Conservation (phyloP, 257 asterid species). For the Solanum habrochaites region DNA sequence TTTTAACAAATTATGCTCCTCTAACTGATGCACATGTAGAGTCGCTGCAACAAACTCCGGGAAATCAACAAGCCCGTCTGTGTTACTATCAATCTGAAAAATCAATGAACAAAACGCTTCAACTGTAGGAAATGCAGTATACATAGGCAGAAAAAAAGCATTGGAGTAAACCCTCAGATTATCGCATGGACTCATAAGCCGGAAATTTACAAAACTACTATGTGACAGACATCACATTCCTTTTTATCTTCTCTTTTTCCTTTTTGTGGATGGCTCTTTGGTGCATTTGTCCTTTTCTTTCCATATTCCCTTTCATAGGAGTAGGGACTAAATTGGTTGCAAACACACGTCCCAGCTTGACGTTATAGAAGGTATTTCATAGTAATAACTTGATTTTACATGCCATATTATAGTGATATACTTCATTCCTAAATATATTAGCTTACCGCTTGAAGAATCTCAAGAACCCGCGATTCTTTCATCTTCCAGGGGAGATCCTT, state of each 20-base stretch:
- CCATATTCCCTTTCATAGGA: neutral
- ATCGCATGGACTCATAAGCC: neutral
- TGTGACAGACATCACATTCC: neutral
- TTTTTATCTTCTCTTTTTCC: neutral
- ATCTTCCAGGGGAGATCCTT: constrained; percentile 98
- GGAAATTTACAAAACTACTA: neutral
- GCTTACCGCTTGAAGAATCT: constrained; percentile 96
- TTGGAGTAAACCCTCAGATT: neutral
- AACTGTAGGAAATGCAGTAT: neutral
- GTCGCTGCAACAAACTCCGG: constrained; percentile 96
- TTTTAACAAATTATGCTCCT: constrained; percentile 73
- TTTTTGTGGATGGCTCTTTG: neutral
- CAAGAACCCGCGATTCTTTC: constrained; percentile 88
- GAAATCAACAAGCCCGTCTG: constrained; percentile 96
- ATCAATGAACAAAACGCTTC: neutral
- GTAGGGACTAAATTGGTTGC: neutral
- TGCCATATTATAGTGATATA: neutral
- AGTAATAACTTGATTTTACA: neutral
- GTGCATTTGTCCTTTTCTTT: neutral
- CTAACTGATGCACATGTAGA: constrained; percentile 82
- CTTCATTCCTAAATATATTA: neutral
- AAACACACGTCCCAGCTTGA: neutral
- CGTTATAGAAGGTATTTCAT: neutral
- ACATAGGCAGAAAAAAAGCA: neutral
- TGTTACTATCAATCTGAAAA: constrained; percentile 82